Conservation (phyloP, 2,329 filamentous ascomycete species). For the Leptographium wingfieldii region DNA sequence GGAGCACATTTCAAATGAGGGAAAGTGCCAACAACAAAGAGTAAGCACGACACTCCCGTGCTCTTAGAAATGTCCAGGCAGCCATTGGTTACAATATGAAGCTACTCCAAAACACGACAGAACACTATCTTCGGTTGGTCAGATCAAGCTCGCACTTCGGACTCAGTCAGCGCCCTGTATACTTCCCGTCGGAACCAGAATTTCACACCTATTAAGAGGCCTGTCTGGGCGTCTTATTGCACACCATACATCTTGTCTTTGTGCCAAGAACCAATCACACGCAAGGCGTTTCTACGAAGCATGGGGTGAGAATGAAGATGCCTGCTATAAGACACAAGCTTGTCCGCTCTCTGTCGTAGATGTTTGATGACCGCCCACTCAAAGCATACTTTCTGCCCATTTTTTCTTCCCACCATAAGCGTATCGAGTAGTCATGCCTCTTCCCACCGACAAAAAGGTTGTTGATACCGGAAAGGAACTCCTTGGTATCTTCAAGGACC, state of each 20-base stretch:
- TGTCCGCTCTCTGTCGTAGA: not conserved
- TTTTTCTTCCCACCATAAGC: not conserved
- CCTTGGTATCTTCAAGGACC: slow-evolving; percentile 23
- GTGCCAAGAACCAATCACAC: not conserved
- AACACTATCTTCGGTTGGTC: too few relatives aligned
- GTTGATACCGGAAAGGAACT: slow-evolving; percentile 24
- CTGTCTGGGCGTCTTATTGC: too few relatives aligned
- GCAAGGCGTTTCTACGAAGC: not conserved
- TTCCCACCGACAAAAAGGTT: slow-evolving; percentile 25
- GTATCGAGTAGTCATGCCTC: slow-evolving; percentile 28
- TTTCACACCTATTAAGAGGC: too few relatives aligned
- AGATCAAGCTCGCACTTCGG: not conserved
- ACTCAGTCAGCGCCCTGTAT: not conserved
- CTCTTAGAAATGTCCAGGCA: not conserved
- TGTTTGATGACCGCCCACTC: not conserved
- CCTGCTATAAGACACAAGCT: not conserved
- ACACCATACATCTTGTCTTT: not conserved
- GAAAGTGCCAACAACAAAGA: not conserved
- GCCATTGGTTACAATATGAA: not conserved
- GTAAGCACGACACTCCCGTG: not conserved
- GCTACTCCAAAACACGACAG: not conserved
- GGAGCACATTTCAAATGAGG: too few relatives aligned
- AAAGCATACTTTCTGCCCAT: not conserved
- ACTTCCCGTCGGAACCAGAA: not conserved
- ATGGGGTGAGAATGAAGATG: not conserved